A percentile compares a stretch with the other conserved stretches of the same genome.
Conservation (phyloP, 495 filamentous ascomycete species). For the Lophiotrema nucula region DNA sequence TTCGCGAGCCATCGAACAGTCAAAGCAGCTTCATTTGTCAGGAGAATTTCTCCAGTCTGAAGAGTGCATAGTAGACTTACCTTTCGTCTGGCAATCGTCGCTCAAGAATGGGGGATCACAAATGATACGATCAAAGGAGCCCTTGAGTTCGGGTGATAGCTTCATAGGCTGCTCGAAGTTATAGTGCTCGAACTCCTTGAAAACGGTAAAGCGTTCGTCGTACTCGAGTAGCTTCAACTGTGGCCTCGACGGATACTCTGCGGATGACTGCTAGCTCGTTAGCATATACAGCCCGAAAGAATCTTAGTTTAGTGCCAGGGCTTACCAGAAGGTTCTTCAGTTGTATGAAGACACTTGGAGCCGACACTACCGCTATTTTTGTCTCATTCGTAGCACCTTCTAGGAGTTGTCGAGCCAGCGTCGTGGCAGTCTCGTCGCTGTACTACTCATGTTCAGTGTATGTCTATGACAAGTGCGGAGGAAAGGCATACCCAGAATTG, state of each 20-base stretch:
- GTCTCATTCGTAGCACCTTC: slow-evolving; percentile 52
- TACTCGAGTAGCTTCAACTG: slow-evolving; percentile 65
- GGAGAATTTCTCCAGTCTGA: neutral
- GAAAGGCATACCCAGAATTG: slow-evolving; percentile 71
- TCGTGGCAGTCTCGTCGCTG: slow-evolving; percentile 63
- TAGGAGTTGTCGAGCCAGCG: slow-evolving; percentile 62
- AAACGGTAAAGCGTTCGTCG: slow-evolving; percentile 68
- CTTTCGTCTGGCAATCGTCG: slow-evolving; percentile 78
- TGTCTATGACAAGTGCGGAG: too few relatives aligned
- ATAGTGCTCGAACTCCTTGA: slow-evolving; percentile 68
- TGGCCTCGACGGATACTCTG: slow-evolving; percentile 43
- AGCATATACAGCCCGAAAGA: neutral
- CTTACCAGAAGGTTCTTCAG: slow-evolving; percentile 65
- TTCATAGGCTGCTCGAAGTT: slow-evolving; percentile 67
- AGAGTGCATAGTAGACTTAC: slow-evolving; percentile 45
- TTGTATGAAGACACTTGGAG: slow-evolving; percentile 73
- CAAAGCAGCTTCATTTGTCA: slow-evolving; percentile 56
- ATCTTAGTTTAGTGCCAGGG: neutral
- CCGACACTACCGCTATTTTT: slow-evolving; percentile 65
- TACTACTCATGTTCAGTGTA: too few relatives aligned
- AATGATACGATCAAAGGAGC: slow-evolving; percentile 63
- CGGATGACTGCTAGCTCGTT: slow-evolving; percentile 13
- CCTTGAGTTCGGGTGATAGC: slow-evolving; percentile 62
- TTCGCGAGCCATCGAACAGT: slow-evolving; percentile 69
- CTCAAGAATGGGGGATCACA: slow-evolving; percentile 76